Percentiles rank a stretch among this genome's conserved stretches.
Conservation (phyloP, 495 filamentous ascomycete species). For the Xylaria nigripes region DNA sequence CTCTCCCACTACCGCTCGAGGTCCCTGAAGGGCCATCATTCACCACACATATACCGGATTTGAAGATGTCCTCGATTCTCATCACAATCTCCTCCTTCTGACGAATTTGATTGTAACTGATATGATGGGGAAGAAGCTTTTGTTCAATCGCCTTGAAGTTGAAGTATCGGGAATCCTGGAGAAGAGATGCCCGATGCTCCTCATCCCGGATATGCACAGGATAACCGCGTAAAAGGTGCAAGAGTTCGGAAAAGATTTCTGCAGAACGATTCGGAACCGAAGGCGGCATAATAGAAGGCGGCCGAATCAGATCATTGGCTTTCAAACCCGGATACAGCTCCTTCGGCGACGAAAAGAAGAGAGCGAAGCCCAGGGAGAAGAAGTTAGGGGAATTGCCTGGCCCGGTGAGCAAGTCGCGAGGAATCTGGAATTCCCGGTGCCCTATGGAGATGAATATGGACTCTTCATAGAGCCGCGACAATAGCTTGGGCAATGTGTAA, state of each 20-base stretch:
- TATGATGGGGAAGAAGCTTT: conserved; percentile 68
- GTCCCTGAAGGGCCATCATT: conserved; percentile 31
- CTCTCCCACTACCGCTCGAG: conserved; percentile 15
- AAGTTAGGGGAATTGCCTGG: conserved; percentile 91
- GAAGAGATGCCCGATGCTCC: conserved; percentile 66
- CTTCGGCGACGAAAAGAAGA: conserved; percentile 73
- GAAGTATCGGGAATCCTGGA: conserved; percentile 87
- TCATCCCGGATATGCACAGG: conserved; percentile 68
- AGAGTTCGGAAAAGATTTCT: conserved; percentile 69
- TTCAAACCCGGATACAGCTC: conserved; percentile 85
- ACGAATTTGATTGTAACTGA: conserved; percentile 65
- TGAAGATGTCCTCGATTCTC: conserved; percentile 74
- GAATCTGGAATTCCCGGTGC: conserved; percentile 75
- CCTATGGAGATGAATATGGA: conserved; percentile 89
- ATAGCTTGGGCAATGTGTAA: conserved; percentile 84
- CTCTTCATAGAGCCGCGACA: conserved; percentile 88
- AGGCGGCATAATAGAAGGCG: conserved; percentile 78
- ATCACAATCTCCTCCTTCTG: conserved; percentile 69
- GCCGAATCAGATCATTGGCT: conserved; percentile 72
- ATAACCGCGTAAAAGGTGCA: conserved; percentile 87
- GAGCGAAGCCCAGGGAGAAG: conserved; percentile 85
- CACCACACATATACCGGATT: conserved; percentile 66
- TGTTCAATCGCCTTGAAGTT: conserved; percentile 89
- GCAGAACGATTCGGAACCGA: conserved; percentile 71
- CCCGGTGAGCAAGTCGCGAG: conserved; percentile 74